Conservation (phyloP, 768 basidiomycete genomes). For the Tubosaeta sp. region DNA sequence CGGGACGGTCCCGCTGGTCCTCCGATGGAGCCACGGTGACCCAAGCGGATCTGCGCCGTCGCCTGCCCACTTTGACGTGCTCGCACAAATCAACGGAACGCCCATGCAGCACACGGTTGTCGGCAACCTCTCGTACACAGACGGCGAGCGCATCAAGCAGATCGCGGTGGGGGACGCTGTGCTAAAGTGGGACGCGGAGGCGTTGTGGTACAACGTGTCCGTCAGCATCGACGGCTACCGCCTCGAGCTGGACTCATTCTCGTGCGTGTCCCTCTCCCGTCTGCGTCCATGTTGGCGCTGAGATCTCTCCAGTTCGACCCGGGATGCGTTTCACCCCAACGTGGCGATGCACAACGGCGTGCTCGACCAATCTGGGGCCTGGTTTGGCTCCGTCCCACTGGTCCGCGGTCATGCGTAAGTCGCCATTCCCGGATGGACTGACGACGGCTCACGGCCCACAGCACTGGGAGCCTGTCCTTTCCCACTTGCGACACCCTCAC, state of each 20-base stretch:
- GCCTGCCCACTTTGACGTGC: constrained; percentile 7
- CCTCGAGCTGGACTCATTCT: constrained; percentile 6
- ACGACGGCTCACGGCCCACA: background rate
- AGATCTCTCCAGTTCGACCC: constrained; percentile 1
- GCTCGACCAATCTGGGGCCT: constrained; percentile 4
- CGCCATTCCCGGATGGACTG: background rate
- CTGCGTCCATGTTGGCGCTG: background rate
- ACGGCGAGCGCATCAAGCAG: constrained; percentile 1
- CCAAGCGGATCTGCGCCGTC: background rate
- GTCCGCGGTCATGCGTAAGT: constrained; percentile 12
- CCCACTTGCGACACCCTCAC: background rate
- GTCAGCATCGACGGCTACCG: constrained; percentile 5
- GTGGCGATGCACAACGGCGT: constrained; percentile 11
- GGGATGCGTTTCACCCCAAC: constrained; percentile 11
- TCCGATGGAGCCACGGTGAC: constrained; percentile 13
- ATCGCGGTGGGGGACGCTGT: constrained; percentile 6
- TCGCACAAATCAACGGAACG: constrained; percentile 7
- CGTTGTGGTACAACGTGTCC: constrained; percentile 13
- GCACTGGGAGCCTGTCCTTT: constrained; percentile 3
- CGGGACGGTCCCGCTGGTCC: constrained; percentile 9
- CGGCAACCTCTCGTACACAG: constrained; percentile 1
- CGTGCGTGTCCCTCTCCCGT: constrained; percentile 1
- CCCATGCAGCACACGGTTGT: background rate
- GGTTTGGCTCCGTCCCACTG: constrained; percentile 13
- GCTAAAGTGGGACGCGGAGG: constrained; percentile 9